phyloP scores from a whole-genome alignment of 2,329 filamentous ascomycete species.

The Colletotrichum sp. region DNA sequence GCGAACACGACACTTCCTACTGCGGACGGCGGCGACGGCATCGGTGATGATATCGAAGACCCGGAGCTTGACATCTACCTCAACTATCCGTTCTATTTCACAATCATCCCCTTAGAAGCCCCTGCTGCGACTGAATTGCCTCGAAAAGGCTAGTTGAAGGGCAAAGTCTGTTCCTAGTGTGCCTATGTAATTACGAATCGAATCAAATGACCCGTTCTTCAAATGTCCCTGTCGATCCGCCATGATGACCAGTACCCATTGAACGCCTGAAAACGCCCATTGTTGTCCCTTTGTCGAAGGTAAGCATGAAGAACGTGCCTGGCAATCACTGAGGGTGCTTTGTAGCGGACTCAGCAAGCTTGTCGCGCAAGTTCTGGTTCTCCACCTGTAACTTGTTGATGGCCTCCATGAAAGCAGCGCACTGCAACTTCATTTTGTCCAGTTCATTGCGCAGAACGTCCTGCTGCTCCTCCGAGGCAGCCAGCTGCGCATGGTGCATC shows the following conservation, averaged over 20 bases:
- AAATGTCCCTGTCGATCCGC: background rate
- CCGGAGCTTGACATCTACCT: background rate
- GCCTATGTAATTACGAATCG: background rate
- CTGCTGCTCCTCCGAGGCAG: background rate
- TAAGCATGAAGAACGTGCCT: background rate
- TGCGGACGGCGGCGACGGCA: background rate
- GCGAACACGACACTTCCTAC: background rate
- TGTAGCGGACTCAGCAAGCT: background rate
- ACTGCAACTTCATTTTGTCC: background rate
- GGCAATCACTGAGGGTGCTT: background rate
- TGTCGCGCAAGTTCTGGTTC: background rate
- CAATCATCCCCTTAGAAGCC: background rate
- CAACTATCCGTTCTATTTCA: background rate
- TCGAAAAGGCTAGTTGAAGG: background rate
- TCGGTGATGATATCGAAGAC: background rate
- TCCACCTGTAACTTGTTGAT: background rate
- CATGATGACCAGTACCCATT: background rate
- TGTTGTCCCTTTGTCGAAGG: background rate
- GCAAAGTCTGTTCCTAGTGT: background rate
- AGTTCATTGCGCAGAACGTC: background rate
- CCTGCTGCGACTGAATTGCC: background rate
- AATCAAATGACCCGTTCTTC: background rate
- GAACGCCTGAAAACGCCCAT: background rate
- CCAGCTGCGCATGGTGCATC: background rate
- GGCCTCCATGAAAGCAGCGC: background rate